These are phyloP conservation scores for Zanthoxylum bungeanum DNA, from an alignment of 345 rosid genomes.

Conservation along the genomic window DNA sequence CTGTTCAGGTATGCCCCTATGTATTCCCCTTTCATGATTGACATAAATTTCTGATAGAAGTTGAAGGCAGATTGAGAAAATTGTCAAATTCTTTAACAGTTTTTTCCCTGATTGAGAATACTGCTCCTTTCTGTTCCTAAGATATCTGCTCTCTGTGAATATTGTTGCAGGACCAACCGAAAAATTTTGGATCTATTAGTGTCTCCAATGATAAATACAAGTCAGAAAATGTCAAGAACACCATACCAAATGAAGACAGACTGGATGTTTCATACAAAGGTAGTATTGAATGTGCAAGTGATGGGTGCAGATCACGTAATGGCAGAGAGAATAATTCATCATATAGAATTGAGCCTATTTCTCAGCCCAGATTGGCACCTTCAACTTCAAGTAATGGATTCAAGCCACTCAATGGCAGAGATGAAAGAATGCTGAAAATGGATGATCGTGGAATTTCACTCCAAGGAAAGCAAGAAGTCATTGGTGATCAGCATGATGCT, in stretches of 20 bases:
- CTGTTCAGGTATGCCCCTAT: conserved; percentile 41
- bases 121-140: neutral
- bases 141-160: conserved; percentile 12
- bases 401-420: conserved; percentile 22
- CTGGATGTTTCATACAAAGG: conserved; percentile 25
- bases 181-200: conserved; percentile 26
- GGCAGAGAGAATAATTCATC: conserved; percentile 25
- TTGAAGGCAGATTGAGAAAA: neutral
- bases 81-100: neutral
- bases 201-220: conserved; percentile 31
- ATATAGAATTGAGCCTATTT: conserved; percentile 27
- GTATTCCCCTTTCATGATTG: conserved; percentile 5
- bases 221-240: conserved; percentile 28
- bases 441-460: conserved; percentile 25
- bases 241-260: conserved; percentile 26
- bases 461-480: conserved; percentile 37
- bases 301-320: conserved; percentile 27
- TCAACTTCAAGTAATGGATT: conserved; percentile 28
- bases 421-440: conserved; percentile 24
- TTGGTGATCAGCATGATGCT: conserved; percentile 31
- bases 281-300: conserved; percentile 13
- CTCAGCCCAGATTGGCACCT: conserved; percentile 30
- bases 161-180: conserved; percentile 45
- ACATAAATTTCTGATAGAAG: neutral
- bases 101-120: neutral